These are phyloP conservation scores for Mortierella polycephala DNA, from an alignment of 371 early-diverging fungal species.

Conservation along the genomic window DNA sequence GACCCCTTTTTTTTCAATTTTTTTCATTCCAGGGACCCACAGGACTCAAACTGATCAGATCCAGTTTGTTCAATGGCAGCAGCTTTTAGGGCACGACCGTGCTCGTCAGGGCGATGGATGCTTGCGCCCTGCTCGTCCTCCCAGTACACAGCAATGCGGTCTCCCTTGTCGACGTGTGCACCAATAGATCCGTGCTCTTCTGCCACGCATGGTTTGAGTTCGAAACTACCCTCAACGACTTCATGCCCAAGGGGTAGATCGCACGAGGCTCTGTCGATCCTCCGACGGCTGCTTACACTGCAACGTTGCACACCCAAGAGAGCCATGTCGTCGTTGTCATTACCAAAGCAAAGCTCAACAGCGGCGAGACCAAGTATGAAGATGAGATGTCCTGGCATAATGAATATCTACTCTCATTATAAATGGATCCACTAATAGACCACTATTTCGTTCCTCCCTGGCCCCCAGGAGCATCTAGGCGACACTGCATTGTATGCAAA, in stretches of 20 bases:
- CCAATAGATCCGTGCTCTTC: neutral
- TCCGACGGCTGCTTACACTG: slow-evolving; percentile 5
- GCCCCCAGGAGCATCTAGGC: too few relatives aligned
- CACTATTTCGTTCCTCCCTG: too few relatives aligned
- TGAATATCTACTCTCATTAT: neutral
- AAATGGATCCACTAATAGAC: too few relatives aligned
- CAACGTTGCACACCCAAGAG: slow-evolving; percentile 1
- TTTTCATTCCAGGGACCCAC: neutral
- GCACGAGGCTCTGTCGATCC: neutral
- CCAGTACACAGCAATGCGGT: neutral
- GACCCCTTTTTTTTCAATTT: neutral
- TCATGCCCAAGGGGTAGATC: neutral
- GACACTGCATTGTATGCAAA: too few relatives aligned
- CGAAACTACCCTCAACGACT: too few relatives aligned
- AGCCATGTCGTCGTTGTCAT: neutral
- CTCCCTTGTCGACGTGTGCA: neutral
- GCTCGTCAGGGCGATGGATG: slow-evolving; percentile 19
- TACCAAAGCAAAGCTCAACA: neutral
- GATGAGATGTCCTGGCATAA: neutral
- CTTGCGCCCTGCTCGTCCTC: neutral
- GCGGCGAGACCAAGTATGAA: slow-evolving; percentile 3
- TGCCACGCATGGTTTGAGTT: too few relatives aligned
- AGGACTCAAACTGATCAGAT: neutral
- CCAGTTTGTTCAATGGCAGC: slow-evolving; percentile 19
- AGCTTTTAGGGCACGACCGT: slow-evolving; percentile 27